phyloP scores from a whole-genome alignment of 2,329 filamentous ascomycete species.

The Mycosphaerelloides madeirae region DNA sequence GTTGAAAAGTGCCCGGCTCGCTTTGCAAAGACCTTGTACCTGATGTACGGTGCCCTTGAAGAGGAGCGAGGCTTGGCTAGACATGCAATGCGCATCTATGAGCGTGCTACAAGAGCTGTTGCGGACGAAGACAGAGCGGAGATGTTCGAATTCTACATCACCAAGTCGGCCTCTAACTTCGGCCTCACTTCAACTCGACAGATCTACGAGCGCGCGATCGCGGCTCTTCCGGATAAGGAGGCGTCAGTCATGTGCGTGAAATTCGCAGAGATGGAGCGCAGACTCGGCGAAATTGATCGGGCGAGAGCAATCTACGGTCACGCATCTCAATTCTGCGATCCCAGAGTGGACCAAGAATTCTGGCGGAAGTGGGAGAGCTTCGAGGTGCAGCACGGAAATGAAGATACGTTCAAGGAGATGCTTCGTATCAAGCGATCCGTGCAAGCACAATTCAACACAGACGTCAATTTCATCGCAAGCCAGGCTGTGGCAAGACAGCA shows the following conservation, averaged over 20 bases:
- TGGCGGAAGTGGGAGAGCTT: constrained; percentile 98
- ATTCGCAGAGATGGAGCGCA: constrained; percentile 93
- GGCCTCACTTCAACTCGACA: constrained; percentile 88
- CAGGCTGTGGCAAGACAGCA: constrained; percentile 83
- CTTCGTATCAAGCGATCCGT: constrained; percentile 94
- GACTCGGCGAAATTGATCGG: constrained; percentile 88
- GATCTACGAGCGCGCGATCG: constrained; percentile 94
- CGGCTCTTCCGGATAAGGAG: constrained; percentile 85
- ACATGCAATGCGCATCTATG: constrained; percentile 98
- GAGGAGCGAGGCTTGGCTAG: constrained; percentile 91
- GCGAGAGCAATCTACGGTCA: constrained; percentile 94
- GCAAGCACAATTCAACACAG: constrained; percentile 96
- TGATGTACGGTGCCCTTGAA: constrained; percentile 97
- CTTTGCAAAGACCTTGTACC: constrained; percentile 90
- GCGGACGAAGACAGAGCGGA: constrained; percentile 90
- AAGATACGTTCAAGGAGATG: constrained; percentile 99
- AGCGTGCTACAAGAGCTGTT: constrained; percentile 89
- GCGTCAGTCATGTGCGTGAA: constrained; percentile 98
- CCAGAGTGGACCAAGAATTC: constrained; percentile 80
- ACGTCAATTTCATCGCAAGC: constrained; percentile 96
- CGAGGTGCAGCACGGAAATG: constrained; percentile 96
- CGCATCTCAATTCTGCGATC: constrained; percentile 95
- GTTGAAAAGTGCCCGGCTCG: constrained; percentile 91
- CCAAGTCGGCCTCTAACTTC: constrained; percentile 96
- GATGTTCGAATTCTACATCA: constrained; percentile 99